Evolutionary conservation across 345 rosid genomes (phyloP).

Genomic region (Balakata baccata): DNA sequence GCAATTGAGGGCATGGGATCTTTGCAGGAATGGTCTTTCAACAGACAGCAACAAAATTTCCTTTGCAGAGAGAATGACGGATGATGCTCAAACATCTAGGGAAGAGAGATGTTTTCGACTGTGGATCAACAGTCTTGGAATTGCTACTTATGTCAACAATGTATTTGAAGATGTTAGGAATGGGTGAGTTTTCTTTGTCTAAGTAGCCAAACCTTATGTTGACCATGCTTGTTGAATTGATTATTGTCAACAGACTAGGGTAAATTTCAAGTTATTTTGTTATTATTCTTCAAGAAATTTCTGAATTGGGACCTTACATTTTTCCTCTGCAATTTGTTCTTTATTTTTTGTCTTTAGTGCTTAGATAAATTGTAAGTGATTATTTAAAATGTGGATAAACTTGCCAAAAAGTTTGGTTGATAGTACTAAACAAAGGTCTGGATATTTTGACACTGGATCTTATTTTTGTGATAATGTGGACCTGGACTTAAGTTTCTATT

Average conservation of each 20-base stretch:
- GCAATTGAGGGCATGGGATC: slow-evolving; percentile 14
- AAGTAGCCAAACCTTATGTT: background rate
- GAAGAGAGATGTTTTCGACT: slow-evolving; percentile 88
- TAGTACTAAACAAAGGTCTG: background rate
- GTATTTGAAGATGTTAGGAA: slow-evolving; percentile 87
- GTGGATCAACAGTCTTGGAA: slow-evolving; percentile 93
- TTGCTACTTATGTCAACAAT: slow-evolving; percentile 67
- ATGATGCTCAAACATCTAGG: slow-evolving; percentile 74
- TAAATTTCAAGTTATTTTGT: background rate
- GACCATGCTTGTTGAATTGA: background rate
- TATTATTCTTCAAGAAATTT: background rate
- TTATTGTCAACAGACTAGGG: background rate
- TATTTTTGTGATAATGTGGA: background rate
- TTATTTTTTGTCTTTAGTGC: background rate
- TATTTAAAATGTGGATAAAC: background rate
- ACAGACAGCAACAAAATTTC: slow-evolving; percentile 61
- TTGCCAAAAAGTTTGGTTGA: background rate
- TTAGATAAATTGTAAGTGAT: background rate
- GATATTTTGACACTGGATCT: background rate
- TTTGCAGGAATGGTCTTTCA: slow-evolving; percentile 78
- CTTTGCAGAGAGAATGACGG: slow-evolving; percentile 90
- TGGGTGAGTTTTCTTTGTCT: slow-evolving; percentile 50
- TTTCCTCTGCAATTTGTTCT: background rate
- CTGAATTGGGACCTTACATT: background rate
- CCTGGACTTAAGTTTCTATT: background rate